Evolutionary conservation across 2,329 filamentous ascomycete genomes (phyloP).

Genomic region (Cladosporium colombiae): DNA sequence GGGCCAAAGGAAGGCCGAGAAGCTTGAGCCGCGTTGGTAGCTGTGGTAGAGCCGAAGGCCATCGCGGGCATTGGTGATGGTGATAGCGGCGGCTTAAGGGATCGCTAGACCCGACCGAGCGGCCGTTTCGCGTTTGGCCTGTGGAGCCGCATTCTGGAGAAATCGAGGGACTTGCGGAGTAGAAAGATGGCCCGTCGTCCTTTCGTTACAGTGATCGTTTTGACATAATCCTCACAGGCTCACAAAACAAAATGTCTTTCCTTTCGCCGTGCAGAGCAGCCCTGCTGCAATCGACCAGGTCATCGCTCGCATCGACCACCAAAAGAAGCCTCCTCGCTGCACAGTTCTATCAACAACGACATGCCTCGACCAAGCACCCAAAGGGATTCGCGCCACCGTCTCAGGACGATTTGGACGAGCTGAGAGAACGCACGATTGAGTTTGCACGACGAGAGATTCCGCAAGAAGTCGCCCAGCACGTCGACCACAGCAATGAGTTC

Average conservation of each 20-base stretch:
- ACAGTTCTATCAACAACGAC: constrained; percentile 31
- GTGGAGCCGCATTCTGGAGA: constrained; percentile 2
- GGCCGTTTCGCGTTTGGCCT: neutral
- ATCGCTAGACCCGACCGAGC: neutral
- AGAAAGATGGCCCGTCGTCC: constrained; percentile 1
- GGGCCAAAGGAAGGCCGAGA: constrained; percentile 5
- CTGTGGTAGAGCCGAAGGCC: constrained; percentile 2
- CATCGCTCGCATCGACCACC: constrained; percentile 1
- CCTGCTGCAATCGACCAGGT: constrained; percentile 26
- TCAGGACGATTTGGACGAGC: constrained; percentile 72
- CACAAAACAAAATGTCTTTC: constrained; percentile 12
- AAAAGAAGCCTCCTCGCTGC: constrained; percentile 21
- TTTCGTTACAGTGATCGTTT: neutral
- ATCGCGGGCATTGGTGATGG: neutral
- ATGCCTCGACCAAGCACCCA: constrained; percentile 69
- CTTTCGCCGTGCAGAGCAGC: constrained; percentile 26
- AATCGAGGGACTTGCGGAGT: constrained; percentile 1
- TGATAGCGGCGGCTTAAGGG: neutral
- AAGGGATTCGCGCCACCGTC: constrained; percentile 68
- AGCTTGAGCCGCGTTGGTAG: constrained; percentile 7
- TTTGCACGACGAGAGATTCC: constrained; percentile 86
- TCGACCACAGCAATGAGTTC: constrained; percentile 86
- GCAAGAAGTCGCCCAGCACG: constrained; percentile 75
- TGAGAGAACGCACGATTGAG: constrained; percentile 82
- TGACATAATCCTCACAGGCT: neutral